phyloP scores from a whole-genome alignment of 768 basidiomycete species.

The Panaeolus cyanescens region DNA sequence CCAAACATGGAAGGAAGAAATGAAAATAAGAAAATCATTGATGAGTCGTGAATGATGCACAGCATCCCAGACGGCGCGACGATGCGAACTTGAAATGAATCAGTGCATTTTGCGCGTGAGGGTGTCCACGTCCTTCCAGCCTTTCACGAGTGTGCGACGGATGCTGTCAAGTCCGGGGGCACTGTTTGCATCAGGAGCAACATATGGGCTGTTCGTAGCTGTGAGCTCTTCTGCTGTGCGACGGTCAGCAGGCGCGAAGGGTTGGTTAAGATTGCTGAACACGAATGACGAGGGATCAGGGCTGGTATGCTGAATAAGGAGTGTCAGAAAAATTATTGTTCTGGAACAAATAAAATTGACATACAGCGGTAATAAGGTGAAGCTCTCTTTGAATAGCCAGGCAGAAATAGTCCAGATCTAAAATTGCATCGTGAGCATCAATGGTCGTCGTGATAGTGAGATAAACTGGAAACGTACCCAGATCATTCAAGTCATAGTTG shows the following conservation, averaged over 20 bases:
- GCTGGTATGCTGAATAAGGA: slow-evolving; percentile 48
- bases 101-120: slow-evolving; percentile 27
- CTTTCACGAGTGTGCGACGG: slow-evolving; percentile 39
- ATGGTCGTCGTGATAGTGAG: no score
- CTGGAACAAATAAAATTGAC: slow-evolving; percentile 25
- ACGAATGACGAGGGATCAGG: slow-evolving; percentile 54
- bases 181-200: slow-evolving; percentile 23
- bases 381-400: slow-evolving; percentile 66
- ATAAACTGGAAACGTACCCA: no score
- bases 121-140: slow-evolving; percentile 43
- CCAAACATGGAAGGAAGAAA: no score
- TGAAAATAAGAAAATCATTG: background rate
- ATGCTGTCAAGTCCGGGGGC: slow-evolving; percentile 37
- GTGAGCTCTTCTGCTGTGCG: slow-evolving; percentile 57
- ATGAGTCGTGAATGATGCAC: background rate
- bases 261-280: slow-evolving; percentile 62
- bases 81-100: background rate
- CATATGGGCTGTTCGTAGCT: slow-evolving; percentile 30
- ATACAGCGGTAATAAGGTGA: slow-evolving; percentile 70
- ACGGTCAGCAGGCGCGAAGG: slow-evolving; percentile 66
- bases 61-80: background rate
- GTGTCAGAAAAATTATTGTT: background rate
- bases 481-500: slow-evolving; percentile 62
- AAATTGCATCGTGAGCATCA: no score
- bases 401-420: slow-evolving; percentile 71